These are phyloP conservation scores for Vigna unguiculata DNA, from an alignment of 306 rosid species.

Conservation along the genomic window DNA sequence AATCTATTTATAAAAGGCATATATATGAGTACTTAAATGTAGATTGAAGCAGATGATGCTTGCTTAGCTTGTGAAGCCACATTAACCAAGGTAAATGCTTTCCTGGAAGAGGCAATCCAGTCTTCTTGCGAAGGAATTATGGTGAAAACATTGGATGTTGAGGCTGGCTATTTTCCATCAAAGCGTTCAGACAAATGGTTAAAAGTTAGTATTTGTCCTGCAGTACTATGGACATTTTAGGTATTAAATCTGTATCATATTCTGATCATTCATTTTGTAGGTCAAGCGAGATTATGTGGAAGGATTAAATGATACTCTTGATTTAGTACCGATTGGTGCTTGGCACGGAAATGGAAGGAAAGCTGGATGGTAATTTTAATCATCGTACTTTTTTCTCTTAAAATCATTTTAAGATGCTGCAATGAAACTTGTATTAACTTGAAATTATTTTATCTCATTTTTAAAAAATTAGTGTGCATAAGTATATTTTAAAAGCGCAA, in stretches of 20 bases:
- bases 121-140: constrained; percentile 95
- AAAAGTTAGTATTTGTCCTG: constrained; percentile 62
- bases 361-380: constrained; percentile 79
- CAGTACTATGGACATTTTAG: constrained; percentile 17
- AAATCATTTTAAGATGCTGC: constrained; percentile 29
- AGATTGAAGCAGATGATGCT: constrained; percentile 86
- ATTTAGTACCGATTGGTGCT: constrained; percentile 93
- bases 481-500: no score
- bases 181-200: constrained; percentile 89
- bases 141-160: constrained; percentile 85
- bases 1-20: constrained; percentile 17
- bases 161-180: constrained; percentile 89
- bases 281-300: constrained; percentile 94
- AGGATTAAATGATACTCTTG: constrained; percentile 84
- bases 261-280: constrained; percentile 53
- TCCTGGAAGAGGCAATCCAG: constrained; percentile 71
- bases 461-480: no score
- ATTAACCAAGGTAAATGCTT: constrained; percentile 60
- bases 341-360: constrained; percentile 99
- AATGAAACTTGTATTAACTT: constrained; percentile 27
- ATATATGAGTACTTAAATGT: constrained; percentile 36
- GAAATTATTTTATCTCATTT: constrained; percentile 22
- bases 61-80: constrained; percentile 68
- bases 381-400: constrained; percentile 17
- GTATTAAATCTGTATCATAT: constrained; percentile 24